Evolutionary conservation across 2,329 filamentous ascomycete species (phyloP), one percentile per base, ranked within the genome.

Genomic region (Leptographium wingfieldii): DNA sequence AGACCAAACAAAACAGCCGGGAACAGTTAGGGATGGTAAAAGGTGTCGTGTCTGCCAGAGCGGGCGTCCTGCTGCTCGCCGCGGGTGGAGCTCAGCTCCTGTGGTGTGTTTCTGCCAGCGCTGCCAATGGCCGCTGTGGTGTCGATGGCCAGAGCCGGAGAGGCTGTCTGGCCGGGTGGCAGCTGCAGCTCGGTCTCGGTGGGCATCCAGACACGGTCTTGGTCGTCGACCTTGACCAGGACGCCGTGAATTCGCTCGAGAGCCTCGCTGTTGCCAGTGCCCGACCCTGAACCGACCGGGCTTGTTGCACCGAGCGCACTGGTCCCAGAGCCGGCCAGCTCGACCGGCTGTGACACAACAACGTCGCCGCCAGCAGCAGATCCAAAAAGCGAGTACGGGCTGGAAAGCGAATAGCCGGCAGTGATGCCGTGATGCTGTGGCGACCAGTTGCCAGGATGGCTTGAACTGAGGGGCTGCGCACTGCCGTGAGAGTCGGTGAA

Each of bases 161-260:
- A 12, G 2, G 40, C 40, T 29, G 56, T 51, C 40, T 56, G 58
- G 11, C 38, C 38, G 5, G 65, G 62, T 10, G 63, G 59, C 7
- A 65, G 52, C 61, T 66, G 67, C 59, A 72, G 63, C 64, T 69
- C 68, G 59, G 69, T 69, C 54, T 71, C 69, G 54, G 72, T 69
- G 19, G 69, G 69, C 59, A 68, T 58, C 71, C 70, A 72, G 16
- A 70, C 55, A 54, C 69, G 70, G 51, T 68, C 68, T 52, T 71
- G 65, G 22, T 65, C 67, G 60, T 71, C 69, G 22, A 69, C 65
- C 61, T 71, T 71, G 25, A 67, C 54, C 7, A 51, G 29, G 16
- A 11, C 57, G 27, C 25, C 33, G n/a, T 7, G 48, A 19, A 31
- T 40, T 2, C 29, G 38, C n/a, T 64, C 52, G 35, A 62, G 55